These are phyloP conservation scores for Cladosporium oxysporum DNA, from an alignment of 2,329 filamentous ascomycete species.

Conservation along the genomic window DNA sequence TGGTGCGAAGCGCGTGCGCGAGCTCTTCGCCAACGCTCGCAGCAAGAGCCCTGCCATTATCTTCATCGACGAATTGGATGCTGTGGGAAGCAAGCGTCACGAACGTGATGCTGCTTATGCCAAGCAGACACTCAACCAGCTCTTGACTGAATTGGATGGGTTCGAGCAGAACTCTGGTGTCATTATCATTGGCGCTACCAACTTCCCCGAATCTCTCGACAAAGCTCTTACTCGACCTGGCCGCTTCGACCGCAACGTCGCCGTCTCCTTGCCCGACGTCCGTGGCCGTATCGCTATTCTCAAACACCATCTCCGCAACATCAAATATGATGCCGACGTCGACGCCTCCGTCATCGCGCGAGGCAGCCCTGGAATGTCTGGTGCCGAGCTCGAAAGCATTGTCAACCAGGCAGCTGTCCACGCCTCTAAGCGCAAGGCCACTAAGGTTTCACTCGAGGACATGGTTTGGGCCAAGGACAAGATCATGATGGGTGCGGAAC, in stretches of 20 bases:
- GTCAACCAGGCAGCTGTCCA: constrained; percentile 94
- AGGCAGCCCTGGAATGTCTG: constrained; percentile 88
- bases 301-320: constrained; percentile 89
- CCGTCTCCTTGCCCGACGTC: constrained; percentile 86
- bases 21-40: constrained; percentile 82
- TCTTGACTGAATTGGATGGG: constrained; percentile 93
- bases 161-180: constrained; percentile 94
- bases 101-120: constrained; percentile 91
- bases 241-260: constrained; percentile 91
- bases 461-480: constrained; percentile 98
- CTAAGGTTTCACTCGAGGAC: constrained; percentile 73
- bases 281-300: constrained; percentile 90
- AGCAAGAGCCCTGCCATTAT: constrained; percentile 88
- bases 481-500: constrained; percentile 94
- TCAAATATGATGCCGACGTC: constrained; percentile 77
- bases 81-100: constrained; percentile 91
- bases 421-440: constrained; percentile 83
- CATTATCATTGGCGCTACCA: constrained; percentile 94
- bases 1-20: constrained; percentile 91
- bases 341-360: constrained; percentile 82
- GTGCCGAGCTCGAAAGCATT: constrained; percentile 93
- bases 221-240: constrained; percentile 92
- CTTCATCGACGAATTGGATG: constrained; percentile 92
- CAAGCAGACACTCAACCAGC: constrained; percentile 96
- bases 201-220: constrained; percentile 91